These are phyloP conservation scores for Aureobasidium leucospermi DNA, from an alignment of 2,329 filamentous ascomycete genomes.

Conservation along the genomic window DNA sequence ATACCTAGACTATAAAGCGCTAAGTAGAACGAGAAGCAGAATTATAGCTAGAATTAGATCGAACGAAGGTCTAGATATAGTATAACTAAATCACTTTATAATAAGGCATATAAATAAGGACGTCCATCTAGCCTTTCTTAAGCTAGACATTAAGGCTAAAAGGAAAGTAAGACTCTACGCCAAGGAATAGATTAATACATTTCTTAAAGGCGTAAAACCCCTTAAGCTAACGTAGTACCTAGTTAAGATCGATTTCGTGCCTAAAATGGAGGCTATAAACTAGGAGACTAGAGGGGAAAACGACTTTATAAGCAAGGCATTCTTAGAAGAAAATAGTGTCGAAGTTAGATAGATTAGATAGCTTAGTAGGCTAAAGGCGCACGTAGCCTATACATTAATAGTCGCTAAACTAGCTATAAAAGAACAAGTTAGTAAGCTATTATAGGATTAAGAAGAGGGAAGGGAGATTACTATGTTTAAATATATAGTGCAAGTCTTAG, in stretches of 20 bases:
- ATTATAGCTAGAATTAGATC: not conserved
- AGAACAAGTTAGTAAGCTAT: not conserved
- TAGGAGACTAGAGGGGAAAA: not conserved
- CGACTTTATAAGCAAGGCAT: not conserved
- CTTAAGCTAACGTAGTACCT: not conserved
- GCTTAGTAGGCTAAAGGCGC: not conserved
- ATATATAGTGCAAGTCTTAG: not conserved
- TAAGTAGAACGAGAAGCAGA: not conserved
- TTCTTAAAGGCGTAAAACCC: not conserved
- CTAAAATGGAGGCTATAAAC: not conserved
- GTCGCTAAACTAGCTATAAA: not conserved
- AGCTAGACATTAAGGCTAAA: not conserved
- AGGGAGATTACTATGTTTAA: not conserved
- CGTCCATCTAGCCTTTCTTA: not conserved
- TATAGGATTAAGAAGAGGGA: not conserved
- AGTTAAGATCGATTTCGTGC: conserved; percentile 1
- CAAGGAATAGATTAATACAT: not conserved
- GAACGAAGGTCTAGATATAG: not conserved
- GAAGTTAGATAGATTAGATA: conserved; percentile 3
- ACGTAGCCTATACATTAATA: not conserved
- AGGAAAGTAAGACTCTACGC: not conserved
- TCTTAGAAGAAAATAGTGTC: not conserved
- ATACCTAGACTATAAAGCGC: no score
- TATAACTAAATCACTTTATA: not conserved
- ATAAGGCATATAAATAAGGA: not conserved